Conservation (phyloP, 148 eudicot genomes). For the Spergularia marina region DNA sequence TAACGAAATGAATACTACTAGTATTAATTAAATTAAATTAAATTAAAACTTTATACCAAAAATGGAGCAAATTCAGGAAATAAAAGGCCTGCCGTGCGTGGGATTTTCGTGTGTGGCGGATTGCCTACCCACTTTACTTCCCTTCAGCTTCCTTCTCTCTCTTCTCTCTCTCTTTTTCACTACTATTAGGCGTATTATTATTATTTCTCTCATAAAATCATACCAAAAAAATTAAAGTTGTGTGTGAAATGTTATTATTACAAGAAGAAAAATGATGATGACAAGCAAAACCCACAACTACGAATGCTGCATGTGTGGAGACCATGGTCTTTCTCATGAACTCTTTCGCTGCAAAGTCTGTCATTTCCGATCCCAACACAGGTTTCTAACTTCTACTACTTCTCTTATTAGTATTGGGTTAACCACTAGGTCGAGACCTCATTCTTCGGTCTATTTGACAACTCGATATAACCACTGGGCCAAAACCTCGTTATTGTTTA, state of each 20-base stretch:
- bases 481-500: too few relatives aligned
- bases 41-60: background rate
- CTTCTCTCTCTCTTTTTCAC: background rate
- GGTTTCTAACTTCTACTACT: constrained; percentile 28
- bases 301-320: constrained; percentile 91
- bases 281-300: constrained; percentile 25
- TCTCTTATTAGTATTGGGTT: background rate
- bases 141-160: background rate
- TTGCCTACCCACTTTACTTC: constrained; percentile 25
- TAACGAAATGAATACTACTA: background rate
- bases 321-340: constrained; percentile 53
- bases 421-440: too few relatives aligned
- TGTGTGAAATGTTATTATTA: background rate
- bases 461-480: too few relatives aligned
- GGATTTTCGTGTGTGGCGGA: constrained; percentile 22
- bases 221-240: background rate
- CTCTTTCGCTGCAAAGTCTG: constrained; percentile 78
- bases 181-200: background rate
- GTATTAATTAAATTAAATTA: background rate
- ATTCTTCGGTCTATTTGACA: background rate
- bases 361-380: constrained; percentile 76
- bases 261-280: constrained; percentile 7
- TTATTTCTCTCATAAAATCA: background rate
- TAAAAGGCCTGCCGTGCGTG: constrained; percentile 28
- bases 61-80: constrained; percentile 17